Conservation (phyloP, 2,329 filamentous ascomycete genomes). For the Pseudogymnoascus sp. region DNA sequence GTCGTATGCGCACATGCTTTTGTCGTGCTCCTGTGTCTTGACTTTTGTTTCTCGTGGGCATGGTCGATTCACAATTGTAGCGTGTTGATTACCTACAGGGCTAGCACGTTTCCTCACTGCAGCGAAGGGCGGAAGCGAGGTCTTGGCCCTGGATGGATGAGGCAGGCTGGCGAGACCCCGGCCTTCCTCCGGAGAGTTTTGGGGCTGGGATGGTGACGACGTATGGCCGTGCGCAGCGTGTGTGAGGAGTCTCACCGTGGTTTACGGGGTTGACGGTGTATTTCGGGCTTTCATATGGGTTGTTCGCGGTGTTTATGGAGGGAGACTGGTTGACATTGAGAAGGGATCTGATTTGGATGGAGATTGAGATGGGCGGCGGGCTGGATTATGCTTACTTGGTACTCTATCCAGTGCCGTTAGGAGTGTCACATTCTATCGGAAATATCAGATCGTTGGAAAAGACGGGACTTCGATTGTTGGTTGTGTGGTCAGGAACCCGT, state of each 20-base stretch:
- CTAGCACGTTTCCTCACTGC: not conserved
- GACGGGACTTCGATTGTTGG: not conserved
- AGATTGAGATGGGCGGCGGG: not conserved
- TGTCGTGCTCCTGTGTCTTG: not conserved
- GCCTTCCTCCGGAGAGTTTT: not conserved
- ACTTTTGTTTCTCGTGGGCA: not conserved
- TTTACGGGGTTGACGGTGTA: not conserved
- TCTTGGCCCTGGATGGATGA: not conserved
- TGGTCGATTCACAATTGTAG: slow-evolving; percentile 1
- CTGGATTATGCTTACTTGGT: not conserved
- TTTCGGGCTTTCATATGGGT: not conserved
- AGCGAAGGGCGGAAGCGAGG: not conserved
- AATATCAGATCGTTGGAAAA: not conserved
- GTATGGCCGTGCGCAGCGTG: not conserved
- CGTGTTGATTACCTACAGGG: not conserved
- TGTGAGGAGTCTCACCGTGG: not conserved
- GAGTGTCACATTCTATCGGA: not conserved
- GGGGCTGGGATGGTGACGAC: not conserved
- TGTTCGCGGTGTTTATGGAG: not conserved
- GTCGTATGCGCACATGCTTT: not conserved
- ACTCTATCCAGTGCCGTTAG: not conserved
- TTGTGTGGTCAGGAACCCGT: not conserved
- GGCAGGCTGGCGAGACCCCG: not conserved
- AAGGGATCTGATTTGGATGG: not conserved
- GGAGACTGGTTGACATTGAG: not conserved